Percentiles rank a stretch among this genome's conserved stretches.
Conservation (phyloP, 129 eudicot species). For the Smallanthus sonchifolius region DNA sequence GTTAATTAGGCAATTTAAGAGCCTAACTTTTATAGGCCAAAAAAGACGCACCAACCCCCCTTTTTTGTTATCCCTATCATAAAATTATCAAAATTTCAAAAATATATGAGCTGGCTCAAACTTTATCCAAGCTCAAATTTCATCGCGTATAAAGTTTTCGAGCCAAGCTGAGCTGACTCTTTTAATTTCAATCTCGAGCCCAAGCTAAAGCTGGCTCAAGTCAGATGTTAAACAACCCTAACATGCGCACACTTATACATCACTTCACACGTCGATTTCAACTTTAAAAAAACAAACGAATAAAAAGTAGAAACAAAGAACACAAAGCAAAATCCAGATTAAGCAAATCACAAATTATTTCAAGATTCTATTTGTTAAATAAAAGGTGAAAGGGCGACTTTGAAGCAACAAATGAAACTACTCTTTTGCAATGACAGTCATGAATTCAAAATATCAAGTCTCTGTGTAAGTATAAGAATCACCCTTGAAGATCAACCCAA, state of each 20-base stretch:
- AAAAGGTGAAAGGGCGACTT: neutral
- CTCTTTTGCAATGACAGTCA: slow-evolving; percentile 3
- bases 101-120: neutral
- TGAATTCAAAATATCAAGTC: slow-evolving; percentile 16
- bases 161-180: neutral
- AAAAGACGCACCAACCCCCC: too few species aligned
- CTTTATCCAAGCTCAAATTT: neutral
- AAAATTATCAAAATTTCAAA: neutral
- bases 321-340: neutral
- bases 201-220: neutral
- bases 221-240: neutral
- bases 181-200: neutral
- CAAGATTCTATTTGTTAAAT: slow-evolving; percentile 9
- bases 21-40: too few species aligned
- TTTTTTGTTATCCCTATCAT: too few species aligned
- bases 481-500: slow-evolving; percentile 32
- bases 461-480: neutral
- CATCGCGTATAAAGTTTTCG: neutral
- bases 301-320: neutral
- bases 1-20: too few species aligned
- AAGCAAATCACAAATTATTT: neutral
- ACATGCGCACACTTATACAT: neutral
- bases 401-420: slow-evolving; percentile 6
- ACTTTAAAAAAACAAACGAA: neutral
- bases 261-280: neutral